Evolutionary conservation across 2,329 filamentous ascomycete genomes (phyloP).

Genomic region (Claviceps paspali): DNA sequence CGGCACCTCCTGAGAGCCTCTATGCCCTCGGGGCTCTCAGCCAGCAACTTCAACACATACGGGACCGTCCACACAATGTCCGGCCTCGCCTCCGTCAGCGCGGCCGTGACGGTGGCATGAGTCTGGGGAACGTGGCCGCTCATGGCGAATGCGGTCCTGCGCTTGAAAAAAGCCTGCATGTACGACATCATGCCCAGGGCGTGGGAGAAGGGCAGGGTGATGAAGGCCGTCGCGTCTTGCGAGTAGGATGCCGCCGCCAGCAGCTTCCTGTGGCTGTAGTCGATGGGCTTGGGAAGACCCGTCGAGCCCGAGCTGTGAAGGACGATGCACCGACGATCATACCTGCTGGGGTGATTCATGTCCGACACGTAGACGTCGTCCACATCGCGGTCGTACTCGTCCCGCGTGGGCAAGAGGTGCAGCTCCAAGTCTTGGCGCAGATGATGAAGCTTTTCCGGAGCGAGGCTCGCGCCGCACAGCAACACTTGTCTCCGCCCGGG

Average conservation of each 20-base stretch:
- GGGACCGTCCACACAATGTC: conserved; percentile 45
- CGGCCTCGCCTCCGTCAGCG: conserved; percentile 26
- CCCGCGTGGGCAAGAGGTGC: neutral
- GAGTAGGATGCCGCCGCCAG: conserved; percentile 29
- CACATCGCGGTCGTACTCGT: neutral
- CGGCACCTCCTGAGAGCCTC: conserved; percentile 27
- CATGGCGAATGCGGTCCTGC: conserved; percentile 35
- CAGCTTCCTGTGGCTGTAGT: conserved; percentile 34
- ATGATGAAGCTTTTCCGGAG: neutral
- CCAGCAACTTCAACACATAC: conserved; percentile 45
- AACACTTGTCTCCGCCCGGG: neutral
- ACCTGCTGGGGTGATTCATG: neutral
- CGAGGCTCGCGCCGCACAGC: neutral
- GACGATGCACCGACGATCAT: neutral
- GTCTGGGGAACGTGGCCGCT: conserved; percentile 41
- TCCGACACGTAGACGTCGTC: neutral
- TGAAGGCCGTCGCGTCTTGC: conserved; percentile 30
- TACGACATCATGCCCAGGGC: conserved; percentile 40
- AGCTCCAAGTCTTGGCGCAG: neutral
- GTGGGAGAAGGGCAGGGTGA: conserved; percentile 43
- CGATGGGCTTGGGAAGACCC: conserved; percentile 47
- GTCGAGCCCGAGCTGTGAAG: conserved; percentile 31
- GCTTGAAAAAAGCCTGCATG: conserved; percentile 33
- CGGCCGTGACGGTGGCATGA: conserved; percentile 26
- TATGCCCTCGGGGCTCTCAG: conserved; percentile 40